These are phyloP conservation scores for Xerocomellus amylosporus DNA, from an alignment of 768 basidiomycete genomes.

Conservation along the genomic window DNA sequence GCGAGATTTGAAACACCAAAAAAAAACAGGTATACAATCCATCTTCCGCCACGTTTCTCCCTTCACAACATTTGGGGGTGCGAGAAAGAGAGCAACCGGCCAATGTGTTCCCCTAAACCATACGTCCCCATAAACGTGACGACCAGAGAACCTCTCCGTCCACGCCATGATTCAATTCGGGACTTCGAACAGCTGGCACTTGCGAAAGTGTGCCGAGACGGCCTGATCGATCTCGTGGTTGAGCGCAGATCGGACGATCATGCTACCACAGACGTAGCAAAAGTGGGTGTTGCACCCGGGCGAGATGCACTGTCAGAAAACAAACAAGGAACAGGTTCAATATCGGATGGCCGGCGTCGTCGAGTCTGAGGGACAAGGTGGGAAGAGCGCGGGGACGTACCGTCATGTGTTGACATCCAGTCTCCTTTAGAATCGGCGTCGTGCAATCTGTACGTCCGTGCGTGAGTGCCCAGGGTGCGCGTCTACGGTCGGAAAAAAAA, in stretches of 20 bases:
- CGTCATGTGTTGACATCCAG: slow-evolving; percentile 60
- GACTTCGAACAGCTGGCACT: slow-evolving; percentile 38
- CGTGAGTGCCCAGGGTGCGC: not conserved
- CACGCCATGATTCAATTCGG: slow-evolving; percentile 16
- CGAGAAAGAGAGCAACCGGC: not conserved
- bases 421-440: slow-evolving; percentile 49
- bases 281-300: slow-evolving; percentile 63
- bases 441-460: slow-evolving; percentile 34
- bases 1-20: too few relatives aligned
- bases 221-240: slow-evolving; percentile 30
- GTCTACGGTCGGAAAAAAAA: not conserved
- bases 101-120: not conserved
- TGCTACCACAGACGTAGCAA: slow-evolving; percentile 49
- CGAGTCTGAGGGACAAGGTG: not conserved
- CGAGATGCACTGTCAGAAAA: slow-evolving; percentile 43
- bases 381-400: slow-evolving; percentile 25
- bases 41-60: not conserved
- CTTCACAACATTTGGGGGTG: too few relatives aligned
- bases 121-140: not conserved
- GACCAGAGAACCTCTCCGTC: not conserved
- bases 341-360: not conserved
- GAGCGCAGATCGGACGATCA: slow-evolving; percentile 43
- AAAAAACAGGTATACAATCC: too few relatives aligned
- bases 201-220: slow-evolving; percentile 33
- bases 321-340: not conserved